These are phyloP conservation scores for Begonia peltatifolia DNA, from an alignment of 306 rosid species.

Conservation along the genomic window DNA sequence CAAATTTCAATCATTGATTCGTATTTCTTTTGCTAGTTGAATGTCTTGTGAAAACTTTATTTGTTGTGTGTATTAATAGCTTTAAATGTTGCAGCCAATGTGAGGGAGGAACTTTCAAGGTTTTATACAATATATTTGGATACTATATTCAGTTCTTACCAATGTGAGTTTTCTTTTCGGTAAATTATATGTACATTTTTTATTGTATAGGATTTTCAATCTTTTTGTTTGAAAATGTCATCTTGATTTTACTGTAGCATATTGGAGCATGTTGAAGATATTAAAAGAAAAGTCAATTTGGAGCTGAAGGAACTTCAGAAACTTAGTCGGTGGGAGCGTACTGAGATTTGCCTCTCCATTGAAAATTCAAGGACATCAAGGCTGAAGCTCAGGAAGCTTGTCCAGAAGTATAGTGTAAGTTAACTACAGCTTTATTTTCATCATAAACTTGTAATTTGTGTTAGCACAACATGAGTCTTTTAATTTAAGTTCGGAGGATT, in stretches of 20 bases:
- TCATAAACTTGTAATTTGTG: no score
- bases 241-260: slow-evolving; percentile 28
- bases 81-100: slow-evolving; percentile 28
- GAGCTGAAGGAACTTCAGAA: slow-evolving; percentile 52
- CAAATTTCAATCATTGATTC: background rate
- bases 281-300: slow-evolving; percentile 33
- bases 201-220: background rate
- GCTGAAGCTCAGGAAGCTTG: slow-evolving; percentile 68
- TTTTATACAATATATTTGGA: slow-evolving; percentile 67
- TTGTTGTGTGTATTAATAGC: slow-evolving; percentile 2
- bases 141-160: slow-evolving; percentile 81
- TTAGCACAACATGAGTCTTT: no score
- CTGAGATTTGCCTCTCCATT: slow-evolving; percentile 36
- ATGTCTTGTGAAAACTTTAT: background rate
- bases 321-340: slow-evolving; percentile 58
- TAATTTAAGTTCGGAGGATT: no score
- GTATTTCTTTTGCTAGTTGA: background rate
- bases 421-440: background rate
- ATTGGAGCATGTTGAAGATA: slow-evolving; percentile 37
- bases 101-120: slow-evolving; percentile 25
- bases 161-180: slow-evolving; percentile 33
- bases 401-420: slow-evolving; percentile 73
- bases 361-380: slow-evolving; percentile 49
- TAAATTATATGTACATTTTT: background rate
- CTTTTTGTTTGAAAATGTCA: background rate